phyloP scores from a whole-genome alignment of 192 early-diverging fungal species.

The Mortierella antarctica region DNA sequence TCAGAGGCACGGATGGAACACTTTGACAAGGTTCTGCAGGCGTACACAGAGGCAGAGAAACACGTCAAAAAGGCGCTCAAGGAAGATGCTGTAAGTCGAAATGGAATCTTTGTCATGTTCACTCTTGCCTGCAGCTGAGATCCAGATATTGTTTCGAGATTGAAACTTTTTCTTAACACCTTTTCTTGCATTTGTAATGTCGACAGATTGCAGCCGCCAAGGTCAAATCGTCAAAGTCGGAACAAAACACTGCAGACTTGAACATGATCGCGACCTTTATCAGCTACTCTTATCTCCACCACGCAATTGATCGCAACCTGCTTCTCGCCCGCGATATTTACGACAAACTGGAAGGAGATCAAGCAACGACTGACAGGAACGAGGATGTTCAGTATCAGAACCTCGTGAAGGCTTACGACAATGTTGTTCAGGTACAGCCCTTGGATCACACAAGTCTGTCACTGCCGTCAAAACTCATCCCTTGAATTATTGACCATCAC shows the following conservation, averaged over 20 bases:
- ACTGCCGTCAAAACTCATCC: neutral
- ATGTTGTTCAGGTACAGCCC: conserved; percentile 64
- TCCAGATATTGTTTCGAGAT: neutral
- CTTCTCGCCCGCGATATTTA: conserved; percentile 58
- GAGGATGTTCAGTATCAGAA: conserved; percentile 68
- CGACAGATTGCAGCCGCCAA: conserved; percentile 67
- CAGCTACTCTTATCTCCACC: conserved; percentile 61
- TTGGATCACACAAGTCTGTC: neutral
- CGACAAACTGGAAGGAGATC: conserved; percentile 44
- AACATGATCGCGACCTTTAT: conserved; percentile 67
- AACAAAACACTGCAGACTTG: conserved; percentile 65
- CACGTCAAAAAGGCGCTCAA: conserved; percentile 68
- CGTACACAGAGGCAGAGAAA: conserved; percentile 70
- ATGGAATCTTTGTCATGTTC: neutral
- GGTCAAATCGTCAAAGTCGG: conserved; percentile 77
- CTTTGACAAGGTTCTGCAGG: conserved; percentile 67
- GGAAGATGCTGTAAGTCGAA: conserved; percentile 64
- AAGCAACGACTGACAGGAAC: conserved; percentile 24
- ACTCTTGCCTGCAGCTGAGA: neutral
- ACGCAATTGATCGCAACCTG: conserved; percentile 69
- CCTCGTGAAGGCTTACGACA: conserved; percentile 73
- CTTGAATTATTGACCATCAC: neutral
- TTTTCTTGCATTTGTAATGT: neutral
- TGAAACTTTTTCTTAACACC: neutral
- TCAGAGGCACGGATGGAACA: conserved; percentile 54